phyloP scores from a whole-genome alignment of 768 basidiomycete species.

The Tylopilus rubrobrunneus region DNA sequence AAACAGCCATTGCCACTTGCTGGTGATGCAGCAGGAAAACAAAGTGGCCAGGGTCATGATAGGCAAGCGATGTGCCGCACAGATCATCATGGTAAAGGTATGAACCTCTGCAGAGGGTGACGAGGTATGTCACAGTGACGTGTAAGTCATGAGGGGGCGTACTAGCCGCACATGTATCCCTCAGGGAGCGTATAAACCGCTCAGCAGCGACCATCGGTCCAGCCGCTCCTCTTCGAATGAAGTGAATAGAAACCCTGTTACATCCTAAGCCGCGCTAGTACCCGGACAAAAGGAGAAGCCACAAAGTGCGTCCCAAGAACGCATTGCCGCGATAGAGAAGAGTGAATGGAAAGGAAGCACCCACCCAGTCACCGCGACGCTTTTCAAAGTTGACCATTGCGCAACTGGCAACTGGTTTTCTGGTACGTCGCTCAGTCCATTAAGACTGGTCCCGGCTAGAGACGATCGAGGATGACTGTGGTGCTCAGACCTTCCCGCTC shows the following conservation, averaged over 20 bases:
- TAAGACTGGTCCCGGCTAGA: slow-evolving; percentile 24
- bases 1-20: not conserved
- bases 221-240: slow-evolving; percentile 2
- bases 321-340: slow-evolving; percentile 21
- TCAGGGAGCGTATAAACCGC: not conserved
- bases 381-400: slow-evolving; percentile 24
- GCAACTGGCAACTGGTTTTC: slow-evolving; percentile 23
- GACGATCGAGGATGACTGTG: slow-evolving; percentile 27
- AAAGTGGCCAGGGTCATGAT: slow-evolving; percentile 2
- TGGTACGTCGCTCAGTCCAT: slow-evolving; percentile 28
- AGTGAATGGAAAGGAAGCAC: slow-evolving; percentile 5
- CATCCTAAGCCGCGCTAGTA: not conserved
- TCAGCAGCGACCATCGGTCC: not conserved
- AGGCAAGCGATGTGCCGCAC: not conserved
- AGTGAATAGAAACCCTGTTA: not conserved
- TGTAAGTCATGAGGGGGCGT: not conserved
- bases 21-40: slow-evolving; percentile 8
- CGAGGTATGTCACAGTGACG: not conserved
- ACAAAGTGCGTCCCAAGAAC: slow-evolving; percentile 12
- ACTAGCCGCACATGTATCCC: not conserved
- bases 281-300: not conserved
- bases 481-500: slow-evolving; percentile 33
- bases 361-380: slow-evolving; percentile 28
- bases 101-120: slow-evolving; percentile 6
- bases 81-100: not conserved